Base-by-base conservation (phyloP, 2,329 filamentous ascomycete genomes). In the Talaromyces sp. region DNA sequence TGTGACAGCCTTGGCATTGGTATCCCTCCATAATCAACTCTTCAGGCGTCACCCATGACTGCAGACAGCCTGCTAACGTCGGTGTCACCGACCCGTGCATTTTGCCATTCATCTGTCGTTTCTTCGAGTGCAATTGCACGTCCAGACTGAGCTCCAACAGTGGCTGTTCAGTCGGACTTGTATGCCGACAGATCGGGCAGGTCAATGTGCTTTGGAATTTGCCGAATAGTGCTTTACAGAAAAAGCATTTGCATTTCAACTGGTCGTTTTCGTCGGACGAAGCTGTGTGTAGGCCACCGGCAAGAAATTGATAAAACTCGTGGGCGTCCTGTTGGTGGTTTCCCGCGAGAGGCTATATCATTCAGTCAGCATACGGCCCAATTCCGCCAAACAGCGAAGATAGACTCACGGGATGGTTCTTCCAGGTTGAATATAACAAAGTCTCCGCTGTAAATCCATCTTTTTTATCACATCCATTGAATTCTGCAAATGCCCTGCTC, bases 251-350 rank as follows among this genome's bases (percentile, higher is more conserved):
- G 81, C 95, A 98, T 70, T 73, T 79, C 33, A 65, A 43, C 60
- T 77, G 76, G 19, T 75, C 74, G 48, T 76, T 72, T 70, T 82
- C 85, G n/a, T 58, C 52, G 4, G 64, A 65, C 2, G 64, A 50
- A 73, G 88, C 89, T 45, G 85, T 85, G 68, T 91, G 88, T 16
- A 99, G 84, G 71, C 95, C 91, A 79, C 97, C 94, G 41, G 96
- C 90, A 39, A 98, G 85, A 73, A 96, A 97, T 75, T 97, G 93
- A 77, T 97, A 96, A 79, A 96, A 98, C 76, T 98, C 94, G 74
- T 98, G 94, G 0, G 94, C 94, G 74, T 98, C 94, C 80, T 98
- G 94, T 78, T 98, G 94, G 72, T 93, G 92, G 72, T 96, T 96
- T 11, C 93, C 95, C 1, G 94, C 92, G 24, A 93, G 83, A 67